Evolutionary conservation across 768 basidiomycete species (phyloP).

Genomic region (Suillus brevipes): DNA sequence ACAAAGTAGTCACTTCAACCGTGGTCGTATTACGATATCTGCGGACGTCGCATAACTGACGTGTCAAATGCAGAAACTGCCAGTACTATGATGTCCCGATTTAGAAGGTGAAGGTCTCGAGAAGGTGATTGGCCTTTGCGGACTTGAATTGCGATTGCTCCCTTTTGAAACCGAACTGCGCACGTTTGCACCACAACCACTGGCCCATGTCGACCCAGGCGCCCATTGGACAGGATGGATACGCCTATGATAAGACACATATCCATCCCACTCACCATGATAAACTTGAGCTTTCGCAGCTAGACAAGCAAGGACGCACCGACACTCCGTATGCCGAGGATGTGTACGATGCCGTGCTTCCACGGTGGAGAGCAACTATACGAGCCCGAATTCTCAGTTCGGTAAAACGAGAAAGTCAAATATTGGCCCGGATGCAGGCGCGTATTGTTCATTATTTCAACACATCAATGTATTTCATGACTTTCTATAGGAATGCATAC

Average conservation of each 20-base stretch:
- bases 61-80: too few species aligned
- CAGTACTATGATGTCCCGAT: neutral
- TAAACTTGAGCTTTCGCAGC: neutral
- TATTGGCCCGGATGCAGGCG: slow-evolving; percentile 72
- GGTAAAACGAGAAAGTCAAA: slow-evolving; percentile 58
- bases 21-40: too few species aligned
- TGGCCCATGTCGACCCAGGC: neutral
- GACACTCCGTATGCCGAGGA: slow-evolving; percentile 31
- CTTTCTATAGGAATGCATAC: slow-evolving; percentile 46
- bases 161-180: neutral
- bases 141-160: neutral
- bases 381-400: slow-evolving; percentile 52
- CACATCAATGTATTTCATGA: slow-evolving; percentile 10
- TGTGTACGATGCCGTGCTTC: slow-evolving; percentile 63
- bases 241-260: neutral
- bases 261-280: neutral
- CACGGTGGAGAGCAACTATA: slow-evolving; percentile 64
- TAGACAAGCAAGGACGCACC: neutral
- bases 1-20: too few species aligned
- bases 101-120: neutral
- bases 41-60: too few species aligned
- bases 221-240: neutral
- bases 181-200: too few species aligned
- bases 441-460: slow-evolving; percentile 13
- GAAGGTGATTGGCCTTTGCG: neutral